These are phyloP conservation scores for Codiaeum variegatum DNA, from an alignment of 441 rosid species.

Conservation along the genomic window DNA sequence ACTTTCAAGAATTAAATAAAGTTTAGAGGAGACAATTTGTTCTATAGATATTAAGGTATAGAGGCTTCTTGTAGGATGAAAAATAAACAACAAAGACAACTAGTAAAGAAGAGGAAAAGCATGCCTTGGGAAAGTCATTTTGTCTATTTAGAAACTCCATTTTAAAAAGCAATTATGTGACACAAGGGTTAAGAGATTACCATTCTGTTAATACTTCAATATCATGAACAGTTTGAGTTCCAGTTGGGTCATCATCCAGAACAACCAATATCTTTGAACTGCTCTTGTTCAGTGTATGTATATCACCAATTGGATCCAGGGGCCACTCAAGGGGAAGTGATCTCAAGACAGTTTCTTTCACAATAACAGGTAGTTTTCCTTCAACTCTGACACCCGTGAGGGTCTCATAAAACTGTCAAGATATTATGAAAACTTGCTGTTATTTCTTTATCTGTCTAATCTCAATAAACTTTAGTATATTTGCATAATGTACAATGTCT, in stretches of 20 bases:
- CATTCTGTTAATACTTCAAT: conserved; percentile 98
- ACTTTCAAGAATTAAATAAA: not conserved
- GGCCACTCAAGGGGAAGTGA: conserved; percentile 94
- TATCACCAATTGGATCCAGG: conserved; percentile 64
- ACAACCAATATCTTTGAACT: conserved; percentile 77
- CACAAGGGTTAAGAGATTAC: conserved; percentile 34
- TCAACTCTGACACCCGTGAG: conserved; percentile 82
- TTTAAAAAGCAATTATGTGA: conserved; percentile 11
- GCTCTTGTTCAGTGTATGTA: conserved; percentile 51
- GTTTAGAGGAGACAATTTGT: not conserved
- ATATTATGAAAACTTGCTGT: conserved; percentile 11
- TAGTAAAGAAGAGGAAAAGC: conserved; percentile 11
- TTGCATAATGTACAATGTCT: not conserved
- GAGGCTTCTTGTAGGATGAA: not conserved
- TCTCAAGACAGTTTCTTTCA: conserved; percentile 60
- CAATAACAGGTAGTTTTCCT: conserved; percentile 68
- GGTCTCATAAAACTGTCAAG: conserved; percentile 73
- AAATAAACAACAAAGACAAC: conserved; percentile 6
- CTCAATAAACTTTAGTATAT: conserved; percentile 4
- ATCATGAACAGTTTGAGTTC: conserved; percentile 96
- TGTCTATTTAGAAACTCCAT: not conserved
- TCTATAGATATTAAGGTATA: not conserved
- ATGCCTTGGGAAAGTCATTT: conserved; percentile 2
- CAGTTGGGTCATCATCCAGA: conserved; percentile 98
- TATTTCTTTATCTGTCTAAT: conserved; percentile 10